Evolutionary conservation across 2,329 filamentous ascomycete genomes (phyloP).

Genomic region (Iodosphaeria phyllophila): DNA sequence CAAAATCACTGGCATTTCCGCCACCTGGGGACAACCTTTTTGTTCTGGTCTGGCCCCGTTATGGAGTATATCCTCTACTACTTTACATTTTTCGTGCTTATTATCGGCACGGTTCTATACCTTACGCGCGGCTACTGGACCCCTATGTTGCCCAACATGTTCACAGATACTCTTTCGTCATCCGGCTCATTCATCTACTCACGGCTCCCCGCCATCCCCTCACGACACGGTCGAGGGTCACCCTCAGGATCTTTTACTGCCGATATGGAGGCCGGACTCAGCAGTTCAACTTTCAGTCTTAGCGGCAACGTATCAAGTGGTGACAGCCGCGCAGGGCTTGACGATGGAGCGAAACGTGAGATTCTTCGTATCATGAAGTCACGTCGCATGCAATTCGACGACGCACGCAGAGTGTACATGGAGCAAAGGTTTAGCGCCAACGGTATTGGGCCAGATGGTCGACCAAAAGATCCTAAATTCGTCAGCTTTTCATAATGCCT

Average conservation of each 20-base stretch:
- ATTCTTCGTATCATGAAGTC: constrained; percentile 84
- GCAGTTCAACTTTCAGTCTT: constrained; percentile 69
- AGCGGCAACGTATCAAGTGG: constrained; percentile 59
- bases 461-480: constrained; percentile 83
- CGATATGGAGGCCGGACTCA: constrained; percentile 78
- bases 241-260: constrained; percentile 64
- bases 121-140: constrained; percentile 66
- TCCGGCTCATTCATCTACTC: constrained; percentile 51
- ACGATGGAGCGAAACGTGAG: constrained; percentile 62
- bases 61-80: constrained; percentile 76
- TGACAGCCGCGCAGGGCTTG: constrained; percentile 64
- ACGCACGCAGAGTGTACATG: constrained; percentile 72
- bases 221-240: no score
- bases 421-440: constrained; percentile 74
- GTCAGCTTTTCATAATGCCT: constrained; percentile 60
- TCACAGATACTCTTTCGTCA: constrained; percentile 21
- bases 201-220: constrained; percentile 52
- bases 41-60: constrained; percentile 1
- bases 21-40: no score
- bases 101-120: constrained; percentile 60
- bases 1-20: no score
- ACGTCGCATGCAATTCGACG: constrained; percentile 68
- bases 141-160: constrained; percentile 42
- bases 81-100: constrained; percentile 50
- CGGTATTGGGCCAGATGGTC: constrained; percentile 73